phyloP scores from a whole-genome alignment of 331 rosid genomes.

The Quercus lobata region DNA sequence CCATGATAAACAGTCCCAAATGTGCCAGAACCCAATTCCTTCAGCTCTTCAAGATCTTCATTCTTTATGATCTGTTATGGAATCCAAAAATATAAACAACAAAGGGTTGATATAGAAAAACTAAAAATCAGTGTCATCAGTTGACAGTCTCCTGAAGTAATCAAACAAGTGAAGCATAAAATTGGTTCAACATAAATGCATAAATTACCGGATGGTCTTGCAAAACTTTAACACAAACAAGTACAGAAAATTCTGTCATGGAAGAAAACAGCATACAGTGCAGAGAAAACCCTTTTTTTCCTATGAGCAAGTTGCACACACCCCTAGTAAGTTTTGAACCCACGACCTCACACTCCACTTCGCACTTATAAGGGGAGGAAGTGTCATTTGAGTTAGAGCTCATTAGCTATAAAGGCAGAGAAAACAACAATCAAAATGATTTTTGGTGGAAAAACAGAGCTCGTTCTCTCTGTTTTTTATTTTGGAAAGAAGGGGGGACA shows the following conservation, averaged over 20 bases:
- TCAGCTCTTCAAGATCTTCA: conserved; percentile 91
- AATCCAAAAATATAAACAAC: conserved; percentile 3
- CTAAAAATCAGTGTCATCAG: not conserved
- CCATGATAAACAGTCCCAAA: conserved; percentile 97
- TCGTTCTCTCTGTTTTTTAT: not conserved
- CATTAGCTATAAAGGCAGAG: no score
- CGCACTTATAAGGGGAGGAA: no score
- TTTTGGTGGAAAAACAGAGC: not conserved
- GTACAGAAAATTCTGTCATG: not conserved
- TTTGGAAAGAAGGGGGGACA: not conserved
- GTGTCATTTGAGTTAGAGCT: no score
- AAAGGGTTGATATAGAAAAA: not conserved
- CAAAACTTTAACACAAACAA: not conserved
- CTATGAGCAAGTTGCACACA: no score
- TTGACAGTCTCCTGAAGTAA: not conserved
- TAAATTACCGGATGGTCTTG: not conserved
- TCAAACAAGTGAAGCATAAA: not conserved
- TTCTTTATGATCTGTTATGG: conserved; percentile 61
- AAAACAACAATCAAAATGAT: not conserved
- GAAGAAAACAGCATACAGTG: not conserved
- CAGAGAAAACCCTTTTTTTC: not conserved
- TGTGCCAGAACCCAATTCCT: conserved; percentile 87
- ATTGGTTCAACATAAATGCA: not conserved
- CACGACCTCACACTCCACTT: no score
- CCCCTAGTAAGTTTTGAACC: no score